These are phyloP conservation scores for Pochonia chlamydosporia DNA, from an alignment of 2,329 filamentous ascomycete genomes.

Conservation along the genomic window DNA sequence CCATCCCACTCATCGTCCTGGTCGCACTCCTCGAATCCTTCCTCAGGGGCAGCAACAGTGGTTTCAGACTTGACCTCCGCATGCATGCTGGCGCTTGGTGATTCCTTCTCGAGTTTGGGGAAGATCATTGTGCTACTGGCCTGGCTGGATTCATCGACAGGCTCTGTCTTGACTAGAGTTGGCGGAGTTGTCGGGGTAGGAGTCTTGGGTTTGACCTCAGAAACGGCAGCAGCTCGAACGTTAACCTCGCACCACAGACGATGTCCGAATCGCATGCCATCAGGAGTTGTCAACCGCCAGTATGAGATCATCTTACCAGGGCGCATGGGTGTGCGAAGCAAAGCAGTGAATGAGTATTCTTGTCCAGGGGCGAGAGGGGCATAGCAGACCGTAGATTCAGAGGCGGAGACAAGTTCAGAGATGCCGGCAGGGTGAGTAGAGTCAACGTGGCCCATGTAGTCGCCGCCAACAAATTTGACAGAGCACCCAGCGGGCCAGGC, in stretches of 20 bases:
- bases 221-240: slow-evolving; percentile 43
- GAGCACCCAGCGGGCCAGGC: slow-evolving; percentile 86
- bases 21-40: slow-evolving; percentile 30
- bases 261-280: slow-evolving; percentile 82
- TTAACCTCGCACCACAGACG: slow-evolving; percentile 91
- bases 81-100: slow-evolving; percentile 74
- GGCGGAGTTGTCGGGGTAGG: slow-evolving; percentile 2
- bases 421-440: slow-evolving; percentile 73
- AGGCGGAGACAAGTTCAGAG: slow-evolving; percentile 68
- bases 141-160: slow-evolving; percentile 18
- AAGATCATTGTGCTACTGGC: slow-evolving; percentile 79
- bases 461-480: slow-evolving; percentile 86
- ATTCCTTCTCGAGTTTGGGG: slow-evolving; percentile 93
- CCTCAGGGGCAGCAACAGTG: slow-evolving; percentile 49
- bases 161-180: slow-evolving; percentile 20
- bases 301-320: slow-evolving; percentile 83
- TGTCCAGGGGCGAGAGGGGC: slow-evolving; percentile 66
- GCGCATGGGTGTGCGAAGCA: slow-evolving; percentile 73
- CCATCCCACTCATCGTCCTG: slow-evolving; percentile 57
- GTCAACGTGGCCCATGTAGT: slow-evolving; percentile 93
- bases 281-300: slow-evolving; percentile 83
- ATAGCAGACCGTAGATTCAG: slow-evolving; percentile 74
- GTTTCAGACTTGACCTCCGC: slow-evolving; percentile 50
- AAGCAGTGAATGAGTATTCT: slow-evolving; percentile 73
- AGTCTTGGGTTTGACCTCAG: slow-evolving; percentile 19